These are phyloP conservation scores for Xylaria intraflava DNA, from an alignment of 495 filamentous ascomycete genomes.

Conservation along the genomic window DNA sequence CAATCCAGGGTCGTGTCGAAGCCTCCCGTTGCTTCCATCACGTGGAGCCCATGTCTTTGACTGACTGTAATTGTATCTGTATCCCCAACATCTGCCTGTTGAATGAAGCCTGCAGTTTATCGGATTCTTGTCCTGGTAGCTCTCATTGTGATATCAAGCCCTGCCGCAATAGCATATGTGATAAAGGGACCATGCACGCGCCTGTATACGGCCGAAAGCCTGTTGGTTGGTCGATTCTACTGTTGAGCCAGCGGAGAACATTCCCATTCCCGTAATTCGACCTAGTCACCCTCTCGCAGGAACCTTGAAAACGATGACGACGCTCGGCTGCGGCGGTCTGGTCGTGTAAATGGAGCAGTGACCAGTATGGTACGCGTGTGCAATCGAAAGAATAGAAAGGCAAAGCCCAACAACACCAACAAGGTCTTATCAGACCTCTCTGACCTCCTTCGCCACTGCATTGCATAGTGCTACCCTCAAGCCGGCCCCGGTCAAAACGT, in stretches of 20 bases:
- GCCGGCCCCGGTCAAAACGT: constrained; percentile 78
- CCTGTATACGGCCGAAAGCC: too few species aligned
- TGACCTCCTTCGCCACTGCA: constrained; percentile 70
- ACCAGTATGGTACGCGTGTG: background rate
- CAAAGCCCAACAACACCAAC: constrained; percentile 1
- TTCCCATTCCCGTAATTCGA: background rate
- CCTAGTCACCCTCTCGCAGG: background rate
- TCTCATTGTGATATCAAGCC: background rate
- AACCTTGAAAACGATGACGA: background rate
- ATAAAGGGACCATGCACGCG: too few species aligned
- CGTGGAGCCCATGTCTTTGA: background rate
- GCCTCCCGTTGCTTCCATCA: background rate
- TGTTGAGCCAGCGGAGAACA: background rate
- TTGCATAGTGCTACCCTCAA: constrained; percentile 83
- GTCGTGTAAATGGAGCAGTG: background rate
- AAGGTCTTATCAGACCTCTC: constrained; percentile 19
- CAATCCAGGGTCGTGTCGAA: background rate
- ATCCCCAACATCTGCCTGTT: background rate
- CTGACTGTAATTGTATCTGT: background rate
- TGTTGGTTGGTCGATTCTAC: too few species aligned
- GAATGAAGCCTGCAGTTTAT: background rate
- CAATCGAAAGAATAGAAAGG: background rate
- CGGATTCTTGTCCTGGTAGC: background rate
- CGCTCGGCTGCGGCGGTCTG: background rate
- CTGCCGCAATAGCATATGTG: background rate